A percentile compares a stretch with the other conserved stretches of the same genome.
Conservation (phyloP, 2,329 filamentous ascomycete species). For the Massarina eburnea region DNA sequence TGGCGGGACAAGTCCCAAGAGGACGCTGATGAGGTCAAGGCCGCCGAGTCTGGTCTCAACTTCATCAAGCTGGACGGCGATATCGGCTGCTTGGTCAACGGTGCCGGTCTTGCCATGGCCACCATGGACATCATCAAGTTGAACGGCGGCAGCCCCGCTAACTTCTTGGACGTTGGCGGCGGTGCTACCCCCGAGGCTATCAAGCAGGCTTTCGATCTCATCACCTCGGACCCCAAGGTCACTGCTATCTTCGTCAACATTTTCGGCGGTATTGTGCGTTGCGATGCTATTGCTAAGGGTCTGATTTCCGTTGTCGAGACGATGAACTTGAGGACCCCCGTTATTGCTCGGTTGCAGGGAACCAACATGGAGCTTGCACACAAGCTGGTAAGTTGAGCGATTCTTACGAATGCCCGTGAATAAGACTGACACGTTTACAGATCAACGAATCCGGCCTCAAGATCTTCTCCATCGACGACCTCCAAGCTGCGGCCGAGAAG, state of each 20-base stretch:
- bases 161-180: slow-evolving; percentile 98
- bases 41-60: slow-evolving; percentile 90
- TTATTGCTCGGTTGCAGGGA: slow-evolving; percentile 95
- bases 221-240: slow-evolving; percentile 97
- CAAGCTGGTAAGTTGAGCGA: slow-evolving; percentile 61
- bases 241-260: slow-evolving; percentile 99
- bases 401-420: neutral
- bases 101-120: slow-evolving; percentile 98
- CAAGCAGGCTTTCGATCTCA: slow-evolving; percentile 96
- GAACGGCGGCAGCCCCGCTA: slow-evolving; percentile 92
- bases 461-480: slow-evolving; percentile 99
- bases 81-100: slow-evolving; percentile 98
- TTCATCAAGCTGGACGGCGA: slow-evolving; percentile 99
- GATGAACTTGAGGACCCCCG: slow-evolving; percentile 94
- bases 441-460: slow-evolving; percentile 98
- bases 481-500: slow-evolving; percentile 96
- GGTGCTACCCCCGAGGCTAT: slow-evolving; percentile 96
- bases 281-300: slow-evolving; percentile 94
- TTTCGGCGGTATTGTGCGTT: slow-evolving; percentile 97
- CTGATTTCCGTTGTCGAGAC: slow-evolving; percentile 92
- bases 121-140: slow-evolving; percentile 99
- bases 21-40: slow-evolving; percentile 96
- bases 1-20: slow-evolving; percentile 96
- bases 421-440: slow-evolving; percentile 34
- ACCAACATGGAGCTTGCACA: slow-evolving; percentile 97